Base-by-base conservation (phyloP, 192 early-diverging fungal species). In the Linnemannia elongata region DNA sequence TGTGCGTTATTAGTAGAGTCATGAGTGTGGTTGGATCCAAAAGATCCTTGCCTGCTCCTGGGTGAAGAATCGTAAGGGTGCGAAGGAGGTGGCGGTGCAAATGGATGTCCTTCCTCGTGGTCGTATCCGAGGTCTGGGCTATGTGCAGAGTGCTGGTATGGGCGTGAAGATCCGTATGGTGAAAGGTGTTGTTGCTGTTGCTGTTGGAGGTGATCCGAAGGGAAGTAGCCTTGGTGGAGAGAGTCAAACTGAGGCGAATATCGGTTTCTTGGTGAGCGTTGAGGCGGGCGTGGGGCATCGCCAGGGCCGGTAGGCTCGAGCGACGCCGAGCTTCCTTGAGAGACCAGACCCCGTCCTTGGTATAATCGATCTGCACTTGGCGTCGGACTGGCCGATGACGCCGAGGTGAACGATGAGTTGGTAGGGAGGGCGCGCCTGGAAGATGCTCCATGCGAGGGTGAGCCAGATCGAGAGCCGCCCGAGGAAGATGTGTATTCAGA, bases 331-430 rank as follows among this genome's bases (percentile, higher is more conserved):
- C 82, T 83, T 13, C 82, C 82, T 17, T 83, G 76, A 42, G 39
- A 45, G 22, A 15, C 55, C 3, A 49, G 41, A 12, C 76, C 66
- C 54, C 76, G 76, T 78, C 85, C 80, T 24, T 87, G 85, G 85
- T 87, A 75, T 81, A 81, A 69, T 87, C 85, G 70, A 63, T 87
- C 85, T 33, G 60, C 41, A 17, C 60, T 47, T 10, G 76, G 72
- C 4, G 72, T 75, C 36, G 85, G 69, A 10, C 44, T 63, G n/a
- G 72, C 57, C 57, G 82, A 83, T 15, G 85, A 78, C 22, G 79
- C 45, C 75, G 83, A 86, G 76, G 72, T 49, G 66, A 81, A 81
- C 8, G 85, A 81, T 81, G 85, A 27, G 76, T 87, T 87, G 66
- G 79, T 68, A 45, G 85, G 45, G 60, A 81, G 85, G 22, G 39